These are phyloP conservation scores for Cucumis hystrix DNA, from an alignment of 306 rosid genomes.

Conservation along the genomic window DNA sequence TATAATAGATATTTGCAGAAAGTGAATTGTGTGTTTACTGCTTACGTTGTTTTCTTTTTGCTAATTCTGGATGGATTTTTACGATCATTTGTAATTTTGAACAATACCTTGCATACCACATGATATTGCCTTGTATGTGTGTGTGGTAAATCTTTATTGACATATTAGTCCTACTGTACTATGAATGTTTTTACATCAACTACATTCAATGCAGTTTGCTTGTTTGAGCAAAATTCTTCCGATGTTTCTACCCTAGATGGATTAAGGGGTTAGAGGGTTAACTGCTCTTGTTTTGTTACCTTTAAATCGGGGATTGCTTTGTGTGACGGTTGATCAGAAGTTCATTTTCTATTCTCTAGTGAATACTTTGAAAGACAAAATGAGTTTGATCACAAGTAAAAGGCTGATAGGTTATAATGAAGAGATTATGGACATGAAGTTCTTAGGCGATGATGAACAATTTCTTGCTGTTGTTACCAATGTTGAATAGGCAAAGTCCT, in stretches of 20 bases:
- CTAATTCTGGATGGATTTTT: not conserved
- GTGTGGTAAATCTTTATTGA: not conserved
- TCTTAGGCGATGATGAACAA: conserved; percentile 76
- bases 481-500: conserved; percentile 61
- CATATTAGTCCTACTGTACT: not conserved
- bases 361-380: conserved; percentile 26
- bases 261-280: conserved; percentile 70
- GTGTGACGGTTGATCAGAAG: conserved; percentile 95
- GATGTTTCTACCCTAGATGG: conserved; percentile 48
- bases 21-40: not conserved
- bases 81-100: not conserved
- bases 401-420: conserved; percentile 88
- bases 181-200: not conserved
- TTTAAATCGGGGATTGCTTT: conserved; percentile 67
- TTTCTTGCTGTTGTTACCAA: conserved; percentile 86
- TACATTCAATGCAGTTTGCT: conserved; percentile 68
- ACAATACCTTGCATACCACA: not conserved
- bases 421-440: conserved; percentile 89
- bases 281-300: conserved; percentile 57
- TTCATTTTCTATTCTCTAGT: conserved; percentile 59
- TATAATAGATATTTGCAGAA: not conserved
- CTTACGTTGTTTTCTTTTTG: not conserved
- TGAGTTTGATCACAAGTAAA: conserved; percentile 42
- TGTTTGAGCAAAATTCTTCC: conserved; percentile 73
- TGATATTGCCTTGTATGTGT: not conserved